Evolutionary conservation across 2,329 filamentous ascomycete genomes (phyloP), one percentile per base, ranked within the genome.

Genomic region (Fusarium drepaniforme): DNA sequence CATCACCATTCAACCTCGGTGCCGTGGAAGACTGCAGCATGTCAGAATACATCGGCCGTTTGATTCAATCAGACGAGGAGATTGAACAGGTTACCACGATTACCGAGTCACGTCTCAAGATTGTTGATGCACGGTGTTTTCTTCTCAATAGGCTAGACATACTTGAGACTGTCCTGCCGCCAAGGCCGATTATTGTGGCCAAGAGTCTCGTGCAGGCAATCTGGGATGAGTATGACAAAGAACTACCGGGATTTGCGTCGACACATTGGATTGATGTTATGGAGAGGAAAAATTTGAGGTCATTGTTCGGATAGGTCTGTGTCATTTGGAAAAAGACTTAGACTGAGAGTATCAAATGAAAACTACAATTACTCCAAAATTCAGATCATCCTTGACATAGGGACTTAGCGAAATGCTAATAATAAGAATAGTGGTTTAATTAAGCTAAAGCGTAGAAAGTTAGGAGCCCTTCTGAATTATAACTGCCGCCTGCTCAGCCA

Each of bases 181-280:
- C 76, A 0, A 62, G 68, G 3, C 72, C 76, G 0, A 75, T 72
- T 3, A 67, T 65, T 1, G 66, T 77, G 6, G 75, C 75, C 0
- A 75, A 64, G 46, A 69, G 68, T 1, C 15, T 77, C 2, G 67
- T 77, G 3, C 23, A 71, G 38, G 57, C 68, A 5, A 75, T 77
- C 3, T 77, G 76, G 76, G 49, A 62, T 6, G 76, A 68, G 46
- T 77, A 78, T 49, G 76, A 77, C 16, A 66, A 71, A 3, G 70
- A 75, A 21, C 51, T 53, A 3, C 8, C 53, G 1, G 61, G 65
- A 1, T 18, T n/a, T 12, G n/a, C 51, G 1, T 38, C 66, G 28
- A 59, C 68, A 7, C 76, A 77, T 40, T 77, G 76, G 76, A 75
- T 78, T 30, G 74, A 77, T 44, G 63, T 78, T 6, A 77, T 77